phyloP scores from a whole-genome alignment of 2,329 filamentous ascomycete genomes.

The Arachnopeziza araneosa region DNA sequence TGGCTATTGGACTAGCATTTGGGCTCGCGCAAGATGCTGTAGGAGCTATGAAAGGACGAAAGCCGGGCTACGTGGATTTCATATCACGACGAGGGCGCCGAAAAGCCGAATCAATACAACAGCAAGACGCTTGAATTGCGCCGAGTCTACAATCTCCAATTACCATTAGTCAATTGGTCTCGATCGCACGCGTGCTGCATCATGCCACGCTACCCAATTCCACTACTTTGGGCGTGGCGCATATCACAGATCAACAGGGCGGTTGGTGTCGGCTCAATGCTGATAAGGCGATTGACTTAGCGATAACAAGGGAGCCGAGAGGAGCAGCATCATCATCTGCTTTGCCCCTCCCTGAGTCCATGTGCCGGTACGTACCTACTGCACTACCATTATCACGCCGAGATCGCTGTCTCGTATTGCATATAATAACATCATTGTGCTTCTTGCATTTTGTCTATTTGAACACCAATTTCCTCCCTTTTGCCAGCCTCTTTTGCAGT shows the following conservation, averaged over 20 bases:
- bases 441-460: neutral
- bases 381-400: neutral
- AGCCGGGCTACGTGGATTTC: constrained; percentile 69
- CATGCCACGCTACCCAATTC: neutral
- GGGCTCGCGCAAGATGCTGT: constrained; percentile 76
- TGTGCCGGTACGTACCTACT: neutral
- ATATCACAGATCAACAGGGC: neutral
- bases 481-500: neutral
- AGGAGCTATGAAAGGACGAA: constrained; percentile 62
- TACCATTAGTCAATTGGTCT: neutral
- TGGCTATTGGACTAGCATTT: constrained; percentile 73
- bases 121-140: neutral
- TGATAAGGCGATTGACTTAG: neutral
- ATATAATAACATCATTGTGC: constrained; percentile 2
- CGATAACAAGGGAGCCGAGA: neutral
- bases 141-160: neutral
- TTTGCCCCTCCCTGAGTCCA: neutral
- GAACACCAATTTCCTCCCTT: neutral
- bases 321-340: neutral
- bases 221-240: neutral
- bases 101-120: constrained; percentile 1
- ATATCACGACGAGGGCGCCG: constrained; percentile 4
- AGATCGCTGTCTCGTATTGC: neutral
- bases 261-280: neutral
- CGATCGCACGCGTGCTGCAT: neutral